Conservation (phyloP, 306 rosid genomes). For the Glycyrrhiza uralensis region DNA sequence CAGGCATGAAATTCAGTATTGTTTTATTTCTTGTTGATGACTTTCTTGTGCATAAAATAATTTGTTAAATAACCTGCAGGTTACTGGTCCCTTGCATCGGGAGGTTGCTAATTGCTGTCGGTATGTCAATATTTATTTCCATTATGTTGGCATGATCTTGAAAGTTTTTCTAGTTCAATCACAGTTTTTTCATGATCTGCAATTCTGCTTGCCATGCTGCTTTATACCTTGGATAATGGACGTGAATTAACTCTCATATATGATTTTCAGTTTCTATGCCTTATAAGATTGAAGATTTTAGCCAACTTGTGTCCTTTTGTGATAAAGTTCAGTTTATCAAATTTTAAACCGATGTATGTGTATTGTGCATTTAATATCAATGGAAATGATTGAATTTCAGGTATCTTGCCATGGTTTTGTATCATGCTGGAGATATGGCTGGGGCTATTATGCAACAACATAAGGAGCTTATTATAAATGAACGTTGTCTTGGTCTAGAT, state of each 20-base stretch:
- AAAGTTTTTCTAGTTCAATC: not conserved
- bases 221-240: conserved; percentile 7
- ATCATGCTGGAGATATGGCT: conserved; percentile 99
- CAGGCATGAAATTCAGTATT: conserved; percentile 57
- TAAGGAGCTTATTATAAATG: conserved; percentile 92
- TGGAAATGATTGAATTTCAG: conserved; percentile 46
- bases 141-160: not conserved
- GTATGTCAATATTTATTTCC: conserved; percentile 42
- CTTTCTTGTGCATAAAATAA: conserved; percentile 26
- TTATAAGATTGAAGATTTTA: not conserved
- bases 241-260: not conserved
- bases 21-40: not conserved
- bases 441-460: conserved; percentile 98
- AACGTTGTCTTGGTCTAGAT: conserved; percentile 95
- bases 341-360: not conserved
- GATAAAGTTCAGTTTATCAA: not conserved
- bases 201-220: not conserved
- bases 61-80: conserved; percentile 47
- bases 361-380: conserved; percentile 1
- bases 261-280: not conserved
- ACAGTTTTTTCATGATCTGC: not conserved
- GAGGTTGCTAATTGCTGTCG: conserved; percentile 99
- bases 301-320: not conserved
- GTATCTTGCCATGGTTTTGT: conserved; percentile 98
- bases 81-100: conserved; percentile 98